Evolutionary conservation across 768 basidiomycete genomes (phyloP), one percentile per base, ranked within the genome.

Genomic region (Kwoniella bestiolae): DNA sequence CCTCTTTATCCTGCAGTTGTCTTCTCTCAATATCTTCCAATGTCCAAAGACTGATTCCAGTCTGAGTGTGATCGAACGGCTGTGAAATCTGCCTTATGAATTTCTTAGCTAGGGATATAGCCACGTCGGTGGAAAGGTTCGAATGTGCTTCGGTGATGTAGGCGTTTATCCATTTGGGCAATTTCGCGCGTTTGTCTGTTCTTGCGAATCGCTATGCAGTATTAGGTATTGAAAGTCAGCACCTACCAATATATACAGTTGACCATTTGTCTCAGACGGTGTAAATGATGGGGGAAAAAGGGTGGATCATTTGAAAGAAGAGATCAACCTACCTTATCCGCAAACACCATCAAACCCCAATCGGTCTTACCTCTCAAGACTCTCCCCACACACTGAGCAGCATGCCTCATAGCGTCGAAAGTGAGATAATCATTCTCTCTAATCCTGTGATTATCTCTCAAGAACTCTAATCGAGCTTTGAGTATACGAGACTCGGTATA

Each of bases 41-140:
- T 21, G 92, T 92, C 96, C 96, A 99, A 38, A 98, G 84, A 18
- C 92, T 94, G 31, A 97, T 84, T 0, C 94, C 94, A 1, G 94
- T 97, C 80, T 91, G 90, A 74, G 94, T 92, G 82, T 97, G 94
- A 69, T 94, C 94, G 50, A 91, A 91, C 75, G 94, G 95, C 82
- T 99, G 96, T 12, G 95, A 97, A 76, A 99, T 99, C n/a, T 90
- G 90, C 7, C 96, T 88, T 87, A 99, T 94, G 83, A 99, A 99
- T 31, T 92, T 84, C 82, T 98, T 96, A 60, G 94, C 92, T 59
- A 96, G 83, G 3, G 92, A 92, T 67, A 97, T 82, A 3, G 94
- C 94, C 92, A 96, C 96, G 81, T 99, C 96, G 8, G 94, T 98
- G 12, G 96, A 98, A 55, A 99, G 84, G 81, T 98, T 99, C 9